Percentiles rank a stretch among this genome's conserved stretches.
phyloP scores from a whole-genome alignment of 225 moss, liverwort and hornwort genomes.

The Pseudoscleropodium purum region DNA sequence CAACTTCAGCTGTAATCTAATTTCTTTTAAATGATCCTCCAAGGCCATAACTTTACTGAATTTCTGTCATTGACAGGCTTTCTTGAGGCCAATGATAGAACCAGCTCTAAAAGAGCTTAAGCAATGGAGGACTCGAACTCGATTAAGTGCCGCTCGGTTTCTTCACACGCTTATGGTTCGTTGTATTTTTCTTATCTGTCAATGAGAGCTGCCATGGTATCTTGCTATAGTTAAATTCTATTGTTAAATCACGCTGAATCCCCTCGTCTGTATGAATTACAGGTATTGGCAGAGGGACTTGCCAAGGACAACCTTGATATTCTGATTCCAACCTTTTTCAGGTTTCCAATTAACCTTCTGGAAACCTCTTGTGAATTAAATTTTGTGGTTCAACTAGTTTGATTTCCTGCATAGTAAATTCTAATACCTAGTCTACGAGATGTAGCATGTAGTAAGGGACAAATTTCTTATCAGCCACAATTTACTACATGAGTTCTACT shows the following conservation, averaged over 20 bases:
- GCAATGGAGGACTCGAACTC: slow-evolving; percentile 60
- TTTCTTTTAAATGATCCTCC: background rate
- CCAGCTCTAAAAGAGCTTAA: slow-evolving; percentile 51
- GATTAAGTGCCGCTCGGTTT: slow-evolving; percentile 74
- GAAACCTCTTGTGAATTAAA: background rate
- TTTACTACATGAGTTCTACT: background rate
- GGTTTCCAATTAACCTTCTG: slow-evolving; percentile 15
- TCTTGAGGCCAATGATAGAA: slow-evolving; percentile 49
- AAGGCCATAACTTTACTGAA: background rate
- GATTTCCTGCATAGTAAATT: background rate
- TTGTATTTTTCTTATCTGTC: background rate
- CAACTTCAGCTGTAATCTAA: background rate
- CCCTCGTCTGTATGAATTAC: background rate
- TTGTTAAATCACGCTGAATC: background rate
- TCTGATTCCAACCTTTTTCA: slow-evolving; percentile 58
- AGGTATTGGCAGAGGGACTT: slow-evolving; percentile 68
- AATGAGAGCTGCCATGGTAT: background rate
- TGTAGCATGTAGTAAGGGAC: background rate
- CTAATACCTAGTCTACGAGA: background rate
- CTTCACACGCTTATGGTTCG: slow-evolving; percentile 72
- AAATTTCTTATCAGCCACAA: background rate
- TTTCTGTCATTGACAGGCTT: slow-evolving; percentile 26
- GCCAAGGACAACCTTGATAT: slow-evolving; percentile 56
- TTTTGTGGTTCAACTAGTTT: background rate
- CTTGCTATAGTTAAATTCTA: background rate